Conservation (phyloP, 2,329 filamentous ascomycete genomes). For the Phyllosticta paracitricarpa region DNA sequence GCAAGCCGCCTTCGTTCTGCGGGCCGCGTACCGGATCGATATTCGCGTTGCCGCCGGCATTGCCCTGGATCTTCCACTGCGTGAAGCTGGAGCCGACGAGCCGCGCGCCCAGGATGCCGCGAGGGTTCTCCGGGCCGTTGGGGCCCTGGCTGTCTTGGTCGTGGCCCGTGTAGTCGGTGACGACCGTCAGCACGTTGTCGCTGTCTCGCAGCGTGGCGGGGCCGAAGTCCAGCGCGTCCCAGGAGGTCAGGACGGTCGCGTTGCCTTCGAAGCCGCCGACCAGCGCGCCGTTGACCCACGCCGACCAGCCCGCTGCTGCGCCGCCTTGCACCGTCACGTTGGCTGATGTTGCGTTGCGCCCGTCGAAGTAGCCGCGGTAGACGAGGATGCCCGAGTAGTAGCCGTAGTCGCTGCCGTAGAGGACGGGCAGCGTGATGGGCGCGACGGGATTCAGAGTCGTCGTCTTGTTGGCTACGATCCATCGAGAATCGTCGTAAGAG, state of each 20-base stretch:
- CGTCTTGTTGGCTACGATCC: slow-evolving; percentile 31
- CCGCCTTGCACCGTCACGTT: slow-evolving; percentile 46
- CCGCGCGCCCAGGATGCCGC: slow-evolving; percentile 45
- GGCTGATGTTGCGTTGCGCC: slow-evolving; percentile 28
- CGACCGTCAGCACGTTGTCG: slow-evolving; percentile 42
- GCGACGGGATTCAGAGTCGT: slow-evolving; percentile 23
- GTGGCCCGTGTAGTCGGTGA: slow-evolving; percentile 53
- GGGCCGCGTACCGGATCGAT: slow-evolving; percentile 46
- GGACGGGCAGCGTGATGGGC: slow-evolving; percentile 29
- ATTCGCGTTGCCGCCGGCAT: slow-evolving; percentile 42
- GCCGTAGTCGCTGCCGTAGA: slow-evolving; percentile 34
- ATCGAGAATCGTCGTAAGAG: slow-evolving; percentile 37
- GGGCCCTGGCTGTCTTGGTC: slow-evolving; percentile 44
- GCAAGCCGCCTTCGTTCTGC: slow-evolving; percentile 49
- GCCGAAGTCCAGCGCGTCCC: slow-evolving; percentile 42
- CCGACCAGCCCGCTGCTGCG: slow-evolving; percentile 46
- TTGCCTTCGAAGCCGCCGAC: slow-evolving; percentile 47
- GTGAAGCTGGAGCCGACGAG: slow-evolving; percentile 28
- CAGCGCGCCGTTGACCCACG: slow-evolving; percentile 48
- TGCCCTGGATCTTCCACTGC: slow-evolving; percentile 49
- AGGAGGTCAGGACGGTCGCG: slow-evolving; percentile 29
- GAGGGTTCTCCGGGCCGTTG: slow-evolving; percentile 36
- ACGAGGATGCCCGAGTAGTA: slow-evolving; percentile 33
- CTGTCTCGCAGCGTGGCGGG: slow-evolving; percentile 31
- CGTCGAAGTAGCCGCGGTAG: slow-evolving; percentile 33